Percentiles rank a stretch among this genome's conserved stretches.
Evolutionary conservation across 257 asterid genomes (phyloP).

Genomic region (Jaltomata sinuosa): DNA sequence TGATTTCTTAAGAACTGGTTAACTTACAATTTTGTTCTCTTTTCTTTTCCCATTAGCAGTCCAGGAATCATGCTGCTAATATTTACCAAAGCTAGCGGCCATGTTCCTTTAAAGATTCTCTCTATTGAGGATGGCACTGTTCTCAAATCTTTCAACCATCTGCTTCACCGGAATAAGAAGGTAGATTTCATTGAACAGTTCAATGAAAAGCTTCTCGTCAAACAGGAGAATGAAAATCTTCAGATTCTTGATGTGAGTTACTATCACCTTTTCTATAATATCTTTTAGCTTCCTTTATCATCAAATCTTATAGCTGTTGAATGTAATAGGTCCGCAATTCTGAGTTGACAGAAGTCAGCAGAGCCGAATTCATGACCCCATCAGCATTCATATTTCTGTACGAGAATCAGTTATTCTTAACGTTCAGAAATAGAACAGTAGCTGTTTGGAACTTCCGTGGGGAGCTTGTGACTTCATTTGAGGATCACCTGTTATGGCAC

Average conservation of each 20-base stretch:
- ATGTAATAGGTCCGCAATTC: constrained; percentile 70
- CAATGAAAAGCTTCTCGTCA: constrained; percentile 93
- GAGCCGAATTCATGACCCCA: constrained; percentile 95
- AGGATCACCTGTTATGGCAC: constrained; percentile 96
- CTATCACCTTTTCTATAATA: not conserved
- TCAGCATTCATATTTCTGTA: constrained; percentile 95
- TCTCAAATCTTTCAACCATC: constrained; percentile 23
- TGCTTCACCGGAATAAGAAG: constrained; percentile 20
- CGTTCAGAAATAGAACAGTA: constrained; percentile 88
- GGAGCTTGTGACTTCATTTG: constrained; percentile 94
- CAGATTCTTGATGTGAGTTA: constrained; percentile 21
- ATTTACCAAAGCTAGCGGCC: constrained; percentile 52
- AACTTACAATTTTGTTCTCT: not conserved
- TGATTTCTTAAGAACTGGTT: not conserved
- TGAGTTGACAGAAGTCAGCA: constrained; percentile 86
- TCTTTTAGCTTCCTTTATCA: not conserved
- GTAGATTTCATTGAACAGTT: constrained; percentile 22
- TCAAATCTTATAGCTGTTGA: not conserved
- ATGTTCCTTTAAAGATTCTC: constrained; percentile 81
- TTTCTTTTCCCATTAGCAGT: constrained; percentile 23
- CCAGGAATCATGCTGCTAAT: constrained; percentile 94
- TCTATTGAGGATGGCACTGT: constrained; percentile 97
- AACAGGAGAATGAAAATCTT: constrained; percentile 21
- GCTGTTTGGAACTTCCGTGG: constrained; percentile 99
- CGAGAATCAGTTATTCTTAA: constrained; percentile 91